phyloP scores from a whole-genome alignment of 306 rosid genomes.

The Mucuna pruriens region DNA sequence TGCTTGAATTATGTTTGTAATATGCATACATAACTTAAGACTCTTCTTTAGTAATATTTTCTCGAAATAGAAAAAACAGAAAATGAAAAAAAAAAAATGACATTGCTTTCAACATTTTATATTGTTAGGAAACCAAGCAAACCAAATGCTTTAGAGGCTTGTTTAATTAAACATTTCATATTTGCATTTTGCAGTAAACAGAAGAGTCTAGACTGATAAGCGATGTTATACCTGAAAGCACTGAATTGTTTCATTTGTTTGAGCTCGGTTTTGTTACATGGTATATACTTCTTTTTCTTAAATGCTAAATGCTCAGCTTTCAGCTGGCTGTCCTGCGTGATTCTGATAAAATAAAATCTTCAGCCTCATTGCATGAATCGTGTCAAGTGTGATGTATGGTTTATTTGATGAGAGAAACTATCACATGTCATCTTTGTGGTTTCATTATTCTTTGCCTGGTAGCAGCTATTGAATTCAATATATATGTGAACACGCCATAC shows the following conservation, averaged over 20 bases:
- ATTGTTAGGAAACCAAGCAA: constrained; percentile 6
- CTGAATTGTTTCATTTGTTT: constrained; percentile 5
- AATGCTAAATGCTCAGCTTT: background rate
- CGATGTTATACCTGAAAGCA: background rate
- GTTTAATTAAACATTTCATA: background rate
- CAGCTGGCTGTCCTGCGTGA: background rate
- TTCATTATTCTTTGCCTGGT: background rate
- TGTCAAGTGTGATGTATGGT: background rate
- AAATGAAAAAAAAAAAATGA: background rate
- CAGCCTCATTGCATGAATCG: background rate
- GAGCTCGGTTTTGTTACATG: background rate
- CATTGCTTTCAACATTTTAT: background rate
- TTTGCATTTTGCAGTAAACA: background rate
- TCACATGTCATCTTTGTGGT: background rate
- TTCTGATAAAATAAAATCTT: constrained; percentile 1
- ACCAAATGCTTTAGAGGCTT: constrained; percentile 5
- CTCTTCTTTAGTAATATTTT: background rate
- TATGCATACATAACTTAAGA: background rate
- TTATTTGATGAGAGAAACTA: background rate
- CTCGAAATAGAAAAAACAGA: background rate
- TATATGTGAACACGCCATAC: background rate
- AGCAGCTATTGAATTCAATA: background rate
- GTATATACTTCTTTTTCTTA: background rate
- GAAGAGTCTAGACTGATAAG: background rate
- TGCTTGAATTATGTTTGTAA: constrained; percentile 14